Conservation (phyloP, 805 yeast genomes). For the Pichia californica region DNA sequence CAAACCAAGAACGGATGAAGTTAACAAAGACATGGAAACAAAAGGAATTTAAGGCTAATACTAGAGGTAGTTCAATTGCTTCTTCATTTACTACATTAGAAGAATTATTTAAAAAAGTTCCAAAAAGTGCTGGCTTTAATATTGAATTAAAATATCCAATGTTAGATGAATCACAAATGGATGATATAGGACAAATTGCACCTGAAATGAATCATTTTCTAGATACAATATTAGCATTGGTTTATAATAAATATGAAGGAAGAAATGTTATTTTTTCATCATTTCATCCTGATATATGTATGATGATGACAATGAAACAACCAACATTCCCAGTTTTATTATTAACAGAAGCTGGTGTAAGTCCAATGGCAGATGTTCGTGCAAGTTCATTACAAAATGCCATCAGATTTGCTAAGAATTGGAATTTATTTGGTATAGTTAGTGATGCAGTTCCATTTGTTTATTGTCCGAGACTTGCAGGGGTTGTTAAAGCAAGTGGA, state of each 20-base stretch:
- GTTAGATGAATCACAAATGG: slow-evolving; percentile 86
- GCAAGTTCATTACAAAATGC: slow-evolving; percentile 88
- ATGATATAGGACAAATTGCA: slow-evolving; percentile 79
- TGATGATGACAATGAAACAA: slow-evolving; percentile 80
- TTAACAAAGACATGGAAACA: slow-evolving; percentile 83
- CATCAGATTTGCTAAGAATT: slow-evolving; percentile 78
- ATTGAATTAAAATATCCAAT: slow-evolving; percentile 94
- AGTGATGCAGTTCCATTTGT: slow-evolving; percentile 82
- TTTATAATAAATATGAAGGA: slow-evolving; percentile 71
- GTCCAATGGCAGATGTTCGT: slow-evolving; percentile 80
- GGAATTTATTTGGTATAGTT: slow-evolving; percentile 90
- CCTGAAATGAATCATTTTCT: slow-evolving; percentile 82
- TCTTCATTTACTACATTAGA: slow-evolving; percentile 85
- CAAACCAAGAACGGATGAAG: slow-evolving; percentile 60
- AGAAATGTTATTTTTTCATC: slow-evolving; percentile 88
- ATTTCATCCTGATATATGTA: slow-evolving; percentile 90
- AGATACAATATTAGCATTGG: slow-evolving; percentile 74
- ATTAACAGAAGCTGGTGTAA: slow-evolving; percentile 83
- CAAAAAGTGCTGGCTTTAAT: slow-evolving; percentile 82
- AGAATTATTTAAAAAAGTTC: slow-evolving; percentile 77
- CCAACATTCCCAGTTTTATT: slow-evolving; percentile 89
- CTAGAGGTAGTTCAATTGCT: slow-evolving; percentile 83
- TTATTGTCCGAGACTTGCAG: slow-evolving; percentile 83
- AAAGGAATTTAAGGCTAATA: slow-evolving; percentile 87
- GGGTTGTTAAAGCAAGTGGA: slow-evolving; percentile 86